A percentile compares a stretch with the other conserved stretches of the same genome.
Evolutionary conservation across 2,329 filamentous ascomycete genomes (phyloP).

Genomic region (Pezizomycotina sp.): DNA sequence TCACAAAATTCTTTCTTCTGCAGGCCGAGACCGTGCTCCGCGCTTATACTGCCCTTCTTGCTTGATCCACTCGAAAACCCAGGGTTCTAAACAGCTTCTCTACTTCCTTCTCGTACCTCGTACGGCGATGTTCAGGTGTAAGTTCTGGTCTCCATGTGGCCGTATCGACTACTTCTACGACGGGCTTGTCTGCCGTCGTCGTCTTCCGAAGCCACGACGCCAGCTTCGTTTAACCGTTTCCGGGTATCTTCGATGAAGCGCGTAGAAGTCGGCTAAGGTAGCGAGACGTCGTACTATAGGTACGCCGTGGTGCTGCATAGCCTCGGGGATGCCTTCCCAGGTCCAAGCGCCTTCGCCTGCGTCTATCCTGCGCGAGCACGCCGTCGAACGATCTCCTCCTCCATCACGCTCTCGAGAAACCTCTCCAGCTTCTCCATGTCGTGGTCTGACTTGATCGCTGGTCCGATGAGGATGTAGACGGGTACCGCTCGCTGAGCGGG

Average conservation of each 20-base stretch:
- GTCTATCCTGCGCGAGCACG: conserved; percentile 82
- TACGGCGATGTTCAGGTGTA: conserved; percentile 83
- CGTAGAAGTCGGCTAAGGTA: conserved; percentile 79
- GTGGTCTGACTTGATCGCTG: conserved; percentile 82
- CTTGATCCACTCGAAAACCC: conserved; percentile 92
- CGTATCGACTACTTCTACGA: conserved; percentile 83
- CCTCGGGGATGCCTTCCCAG: conserved; percentile 88
- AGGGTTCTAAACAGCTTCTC: conserved; percentile 82
- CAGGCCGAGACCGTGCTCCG: conserved; percentile 83
- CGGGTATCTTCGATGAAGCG: conserved; percentile 73
- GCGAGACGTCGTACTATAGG: conserved; percentile 96
- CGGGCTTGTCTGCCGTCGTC: conserved; percentile 50
- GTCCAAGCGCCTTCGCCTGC: conserved; percentile 73
- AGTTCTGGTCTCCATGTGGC: conserved; percentile 93
- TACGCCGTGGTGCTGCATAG: conserved; percentile 79
- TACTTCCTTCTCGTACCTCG: conserved; percentile 70
- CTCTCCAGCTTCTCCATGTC: conserved; percentile 66
- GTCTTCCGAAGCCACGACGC: conserved; percentile 39
- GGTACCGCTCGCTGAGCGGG: conserved; percentile 56
- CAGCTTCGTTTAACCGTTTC: conserved; percentile 52
- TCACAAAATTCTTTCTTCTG: conserved; percentile 93
- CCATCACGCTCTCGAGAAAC: conserved; percentile 86
- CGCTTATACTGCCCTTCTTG: conserved; percentile 83
- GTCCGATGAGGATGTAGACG: conserved; percentile 96
- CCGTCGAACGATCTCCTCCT: conserved; percentile 75